Evolutionary conservation across 2,329 filamentous ascomycete genomes (phyloP), one percentile per base, ranked within the genome.

Genomic region (Diplodia intermedia): DNA sequence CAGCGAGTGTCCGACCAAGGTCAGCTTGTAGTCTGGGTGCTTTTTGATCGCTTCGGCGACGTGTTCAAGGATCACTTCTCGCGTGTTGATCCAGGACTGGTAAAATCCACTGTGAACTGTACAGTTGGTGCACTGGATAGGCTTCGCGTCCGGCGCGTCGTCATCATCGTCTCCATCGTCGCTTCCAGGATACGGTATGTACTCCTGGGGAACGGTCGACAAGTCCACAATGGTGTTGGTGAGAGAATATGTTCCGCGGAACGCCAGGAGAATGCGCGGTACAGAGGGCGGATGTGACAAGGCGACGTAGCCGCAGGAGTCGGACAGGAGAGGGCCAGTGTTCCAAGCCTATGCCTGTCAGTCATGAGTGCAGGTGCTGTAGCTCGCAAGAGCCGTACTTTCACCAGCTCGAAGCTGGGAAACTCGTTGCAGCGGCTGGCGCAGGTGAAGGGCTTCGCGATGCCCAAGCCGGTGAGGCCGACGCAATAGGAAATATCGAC

Each of bases 401-500:
- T 89, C 69, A 95, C 84, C 38, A 99, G 85, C 70, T 92, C 89
- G 72, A 98, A 89, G 3, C 85, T 83, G 1, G 91, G 88, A 71
- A 98, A 97, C 68, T 97, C 93, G 47, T 83, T 83, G 80, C 95
- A 99, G 71, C 92, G 91, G 69, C 91, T 95, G 15, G 90, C 86
- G 79, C 95, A 99, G 38, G 85, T 81, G 78, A 99, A 99, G 0
- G 95, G 95, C 72, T 89, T 89, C 61, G 86, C 84, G 70, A 99
- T 89, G 49, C 94, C 95, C 67, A 97, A 86, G 12, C 93, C 94
- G 0, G 91, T 90, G 5, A 86, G 89, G 70, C 94, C 93, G 69
- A 98, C 91, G 79, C 95, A 99, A 81, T 98, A 98, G 57, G 93
- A 85, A 69, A 98, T 95, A 78, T 99, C 95, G 70, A 97, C 94